These are phyloP conservation scores for Apocynum venetum DNA, from an alignment of 257 asterid genomes.

Conservation along the genomic window DNA sequence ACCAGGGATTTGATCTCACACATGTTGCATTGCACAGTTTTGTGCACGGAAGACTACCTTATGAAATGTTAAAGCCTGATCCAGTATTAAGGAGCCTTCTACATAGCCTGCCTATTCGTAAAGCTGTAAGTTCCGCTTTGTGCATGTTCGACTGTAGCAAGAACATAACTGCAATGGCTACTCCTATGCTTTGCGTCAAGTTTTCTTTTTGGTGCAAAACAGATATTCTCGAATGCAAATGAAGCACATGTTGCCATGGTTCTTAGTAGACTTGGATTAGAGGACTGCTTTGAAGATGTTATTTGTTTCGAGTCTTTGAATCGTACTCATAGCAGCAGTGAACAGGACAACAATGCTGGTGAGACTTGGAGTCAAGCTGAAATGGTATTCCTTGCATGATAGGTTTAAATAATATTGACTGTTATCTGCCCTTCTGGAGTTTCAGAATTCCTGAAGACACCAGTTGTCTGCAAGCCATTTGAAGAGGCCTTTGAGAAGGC, in stretches of 20 bases:
- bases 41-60: slow-evolving; percentile 88
- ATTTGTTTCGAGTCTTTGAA: slow-evolving; percentile 75
- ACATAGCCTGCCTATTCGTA: slow-evolving; percentile 64
- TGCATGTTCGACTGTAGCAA: background rate
- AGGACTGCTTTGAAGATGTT: slow-evolving; percentile 77
- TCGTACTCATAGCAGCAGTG: slow-evolving; percentile 36
- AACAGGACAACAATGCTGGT: slow-evolving; percentile 33
- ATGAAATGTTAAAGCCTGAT: slow-evolving; percentile 67
- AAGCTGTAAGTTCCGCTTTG: slow-evolving; percentile 56
- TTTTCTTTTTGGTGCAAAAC: slow-evolving; percentile 11
- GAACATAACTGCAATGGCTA: background rate
- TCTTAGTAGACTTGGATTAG: slow-evolving; percentile 70
- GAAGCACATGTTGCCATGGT: slow-evolving; percentile 83
- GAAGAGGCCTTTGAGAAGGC: slow-evolving; percentile 61
- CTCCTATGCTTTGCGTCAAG: slow-evolving; percentile 10
- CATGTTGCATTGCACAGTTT: slow-evolving; percentile 34
- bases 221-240: slow-evolving; percentile 90
- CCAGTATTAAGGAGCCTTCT: slow-evolving; percentile 55
- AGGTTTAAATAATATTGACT: slow-evolving; percentile 8
- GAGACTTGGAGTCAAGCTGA: slow-evolving; percentile 19
- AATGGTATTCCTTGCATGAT: background rate
- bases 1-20: background rate
- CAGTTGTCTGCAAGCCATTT: slow-evolving; percentile 73
- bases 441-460: slow-evolving; percentile 42
- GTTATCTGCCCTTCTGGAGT: slow-evolving; percentile 11